A percentile compares a stretch with the other conserved stretches of the same genome.
phyloP scores from a whole-genome alignment of 1,139 yeast genomes.

The Kurtzmaniella quercitrusa region DNA sequence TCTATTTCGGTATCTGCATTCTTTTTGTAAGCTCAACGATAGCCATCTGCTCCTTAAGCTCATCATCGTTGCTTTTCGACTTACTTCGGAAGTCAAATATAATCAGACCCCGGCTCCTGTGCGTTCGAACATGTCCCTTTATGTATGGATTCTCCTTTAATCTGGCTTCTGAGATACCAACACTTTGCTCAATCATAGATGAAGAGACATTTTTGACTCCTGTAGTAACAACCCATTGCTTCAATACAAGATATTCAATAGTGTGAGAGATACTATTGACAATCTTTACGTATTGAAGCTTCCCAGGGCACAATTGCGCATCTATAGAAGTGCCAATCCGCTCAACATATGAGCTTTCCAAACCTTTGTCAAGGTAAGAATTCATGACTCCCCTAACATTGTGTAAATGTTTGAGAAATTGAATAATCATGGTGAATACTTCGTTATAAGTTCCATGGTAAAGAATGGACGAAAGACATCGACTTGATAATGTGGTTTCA shows the following conservation, averaged over 20 bases:
- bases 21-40: not conserved
- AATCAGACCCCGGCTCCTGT: not conserved
- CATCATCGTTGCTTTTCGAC: not conserved
- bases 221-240: not conserved
- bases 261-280: not conserved
- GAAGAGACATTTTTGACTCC: not conserved
- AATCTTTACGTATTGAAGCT: not conserved
- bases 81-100: not conserved
- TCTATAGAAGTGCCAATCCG: not conserved
- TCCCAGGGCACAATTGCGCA: not conserved
- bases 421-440: constrained; percentile 22
- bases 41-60: not conserved
- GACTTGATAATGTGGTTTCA: constrained; percentile 3
- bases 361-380: not conserved
- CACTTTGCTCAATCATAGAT: not conserved
- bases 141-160: not conserved
- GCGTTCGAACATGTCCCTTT: not conserved
- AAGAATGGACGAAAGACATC: constrained; percentile 25
- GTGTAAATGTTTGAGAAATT: constrained; percentile 17
- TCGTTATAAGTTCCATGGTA: constrained; percentile 33
- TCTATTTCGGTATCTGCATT: not conserved
- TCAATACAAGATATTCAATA: not conserved
- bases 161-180: not conserved
- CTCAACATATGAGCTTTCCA: not conserved
- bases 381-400: not conserved